Base-by-base conservation (phyloP, 1,284 basidiomycete species). In the Pisolithus thermaeus region DNA sequence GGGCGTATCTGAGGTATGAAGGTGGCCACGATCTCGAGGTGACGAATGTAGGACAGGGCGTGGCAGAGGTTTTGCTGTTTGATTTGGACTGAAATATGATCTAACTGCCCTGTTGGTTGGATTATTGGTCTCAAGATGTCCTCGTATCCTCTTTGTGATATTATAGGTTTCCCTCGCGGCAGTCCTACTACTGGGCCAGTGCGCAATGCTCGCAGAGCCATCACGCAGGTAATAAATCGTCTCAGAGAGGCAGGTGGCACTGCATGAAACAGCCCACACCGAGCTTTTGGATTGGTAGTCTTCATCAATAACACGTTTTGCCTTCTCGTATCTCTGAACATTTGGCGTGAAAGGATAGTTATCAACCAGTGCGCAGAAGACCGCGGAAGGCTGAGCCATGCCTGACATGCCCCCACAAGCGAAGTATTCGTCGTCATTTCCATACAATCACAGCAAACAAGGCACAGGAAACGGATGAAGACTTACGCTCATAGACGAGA, bases 41-140 rank as follows among this genome's bases (percentile, higher is more conserved):
- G 20, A 75, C 81, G 66, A 91, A 88, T 59, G 67, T 74, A 2
- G 83, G 85, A 0, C 76, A 80, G 51, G 68, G 64, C 27, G 68
- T 74, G 30, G 85, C 79, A 1, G 89, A 92, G 68, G 71, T 90
- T 25, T 62, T 92, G 46, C 64, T 91, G 14, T 92, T 91, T 59
- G 88, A 92, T 62, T 65, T 89, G 55, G 83, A 81, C 55, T 83
- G 66, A 57, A 11, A 18, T 39, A 7, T 39, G 9, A 35, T 12
- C 32, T 35, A 12, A 12, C 12, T 35, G 3, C 5, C 3, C 32
- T 35, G 12, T 4, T 35, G 32, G 4, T 14, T 14, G 32, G 14
- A 4, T 3, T 35, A 35, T 35, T 14, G 12, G 12, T 14, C 14
- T 35, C 32, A 14, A 35, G 12, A n/a, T n/a, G n/a, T n/a, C n/a